Evolutionary conservation across 2,329 filamentous ascomycete species (phyloP), one percentile per base, ranked within the genome.

Genomic region (Aspergillus clavatus): DNA sequence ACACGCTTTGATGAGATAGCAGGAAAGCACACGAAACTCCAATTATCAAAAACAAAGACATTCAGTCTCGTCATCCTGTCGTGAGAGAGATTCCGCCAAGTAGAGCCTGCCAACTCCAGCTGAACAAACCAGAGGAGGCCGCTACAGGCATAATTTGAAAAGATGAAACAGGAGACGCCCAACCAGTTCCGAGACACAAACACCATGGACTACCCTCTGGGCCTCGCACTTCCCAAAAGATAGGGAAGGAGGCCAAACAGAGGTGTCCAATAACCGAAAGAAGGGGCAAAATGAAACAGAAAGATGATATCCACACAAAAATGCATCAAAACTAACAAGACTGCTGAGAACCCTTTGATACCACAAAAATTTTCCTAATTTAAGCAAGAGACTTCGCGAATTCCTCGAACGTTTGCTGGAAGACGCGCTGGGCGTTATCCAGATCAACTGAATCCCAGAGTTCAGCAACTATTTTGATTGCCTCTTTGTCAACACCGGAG

Each of bases 391-490:
- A 43, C 39, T 47, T 39, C 22, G 46, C 42, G 23, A 56, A 57
- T 23, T 54, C 53, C 8, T 53, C 46, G 12, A 56, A 38, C 21
- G 48, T 41, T 14, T 42, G 45, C 3, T 38, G 29, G 42, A 56
- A 59, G 10, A 48, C 29, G 27, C 27, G 6, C 28, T 53, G 45
- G 5, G 45, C 49, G 11, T 41, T 21, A 11, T 57, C 55, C 11
- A 53, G 23, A 16, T 53, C 52, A 24, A 46, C 39, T 23, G 48
- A 18, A n/a, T 55, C 45, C 50, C 50, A 55, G 4, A 55, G 43
- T 5, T 51, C 39, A 37, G 46, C 36, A 14, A 56, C 19, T 26
- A 56, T 36, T 14, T 46, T 26, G n/a, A 51, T 27, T 12, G 47
- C 29, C 8, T 45, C 42, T 14, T 47, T 18, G 22, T 51, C 44